Evolutionary conservation across 768 basidiomycete genomes (phyloP), one percentile per base, ranked within the genome.

Genomic region (Cyathus striatus): DNA sequence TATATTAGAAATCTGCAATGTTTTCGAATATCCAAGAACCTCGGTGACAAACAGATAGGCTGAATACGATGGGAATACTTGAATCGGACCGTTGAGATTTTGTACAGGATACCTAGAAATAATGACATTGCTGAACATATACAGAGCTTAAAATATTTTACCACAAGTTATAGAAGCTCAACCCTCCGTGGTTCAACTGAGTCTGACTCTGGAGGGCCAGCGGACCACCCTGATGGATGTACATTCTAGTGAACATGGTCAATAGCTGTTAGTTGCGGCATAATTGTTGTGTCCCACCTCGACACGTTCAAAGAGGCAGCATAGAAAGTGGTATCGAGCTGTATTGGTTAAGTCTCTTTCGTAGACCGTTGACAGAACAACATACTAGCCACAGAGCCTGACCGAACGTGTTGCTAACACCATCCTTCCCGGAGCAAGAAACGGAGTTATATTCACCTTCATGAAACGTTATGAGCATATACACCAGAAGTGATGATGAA

Each of bases 371-470:
- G n/a, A n/a, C n/a, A n/a, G n/a, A n/a, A n/a, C n/a, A 12, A 47
- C 54, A 43, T 35, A 68, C 69, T 38, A 78, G 58, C 76, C 75
- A 77, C 23, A 78, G 58, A 12, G 75, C 70, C 46, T 78, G 76
- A 20, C 76, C 75, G 42, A 78, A 76, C 2, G 76, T 76, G 47
- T 77, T 73, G 52, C 69, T 73, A 26, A 77, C 71, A 34, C 65
- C 67, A 43, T 69, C 64, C 40, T 61, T 68, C 4, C 76, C 76
- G 10, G 71, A 69, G 41, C 76, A 78, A 4, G 74, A 76, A 9
- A 77, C 73, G 0, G 76, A 77, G 45, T 76, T 79, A 47, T 74
- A 77, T 55, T 78, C 75, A 6, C 76, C 75, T 76, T 5, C 22
- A 23, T 21, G 23, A 33, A 17, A 40, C 39, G 18, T 4, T 22